These are phyloP conservation scores for Parascedosporium putredinis DNA, from an alignment of 2,329 filamentous ascomycete genomes.

Conservation along the genomic window DNA sequence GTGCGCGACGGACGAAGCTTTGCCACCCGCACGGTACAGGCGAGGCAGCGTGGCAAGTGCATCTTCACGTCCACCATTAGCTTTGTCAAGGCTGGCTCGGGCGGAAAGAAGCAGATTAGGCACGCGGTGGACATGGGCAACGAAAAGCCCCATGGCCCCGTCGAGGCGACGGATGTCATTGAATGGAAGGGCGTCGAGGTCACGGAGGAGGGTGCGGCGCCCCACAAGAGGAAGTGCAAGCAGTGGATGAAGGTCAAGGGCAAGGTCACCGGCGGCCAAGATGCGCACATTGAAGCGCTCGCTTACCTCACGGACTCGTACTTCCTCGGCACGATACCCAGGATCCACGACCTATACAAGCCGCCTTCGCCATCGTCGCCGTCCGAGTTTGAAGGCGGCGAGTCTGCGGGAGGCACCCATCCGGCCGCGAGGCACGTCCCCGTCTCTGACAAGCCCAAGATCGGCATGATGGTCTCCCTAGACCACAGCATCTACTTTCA, in stretches of 20 bases:
- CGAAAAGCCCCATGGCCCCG: constrained; percentile 29
- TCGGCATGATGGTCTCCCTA: constrained; percentile 79
- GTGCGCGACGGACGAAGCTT: constrained; percentile 86
- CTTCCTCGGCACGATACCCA: constrained; percentile 82
- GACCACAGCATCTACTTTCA: constrained; percentile 68
- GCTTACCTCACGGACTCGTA: constrained; percentile 90
- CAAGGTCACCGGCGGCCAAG: constrained; percentile 65
- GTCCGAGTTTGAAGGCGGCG: neutral
- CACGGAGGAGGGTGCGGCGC: constrained; percentile 29
- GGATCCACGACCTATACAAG: constrained; percentile 66
- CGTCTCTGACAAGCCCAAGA: constrained; percentile 36
- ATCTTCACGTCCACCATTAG: constrained; percentile 96
- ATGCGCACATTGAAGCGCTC: constrained; percentile 75
- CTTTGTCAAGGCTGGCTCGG: constrained; percentile 61
- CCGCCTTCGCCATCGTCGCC: constrained; percentile 9
- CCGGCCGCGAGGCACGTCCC: neutral
- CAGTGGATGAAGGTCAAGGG: constrained; percentile 71
- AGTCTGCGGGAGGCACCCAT: neutral
- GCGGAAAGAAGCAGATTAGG: constrained; percentile 40
- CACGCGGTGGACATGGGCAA: constrained; percentile 44
- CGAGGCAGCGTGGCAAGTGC: constrained; percentile 72
- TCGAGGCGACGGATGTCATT: constrained; percentile 32
- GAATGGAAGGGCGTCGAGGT: constrained; percentile 22
- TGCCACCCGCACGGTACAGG: constrained; percentile 91
- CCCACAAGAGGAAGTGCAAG: constrained; percentile 57